phyloP scores from a whole-genome alignment of 805 yeast species.

The Saccharomycopsis sp. region DNA sequence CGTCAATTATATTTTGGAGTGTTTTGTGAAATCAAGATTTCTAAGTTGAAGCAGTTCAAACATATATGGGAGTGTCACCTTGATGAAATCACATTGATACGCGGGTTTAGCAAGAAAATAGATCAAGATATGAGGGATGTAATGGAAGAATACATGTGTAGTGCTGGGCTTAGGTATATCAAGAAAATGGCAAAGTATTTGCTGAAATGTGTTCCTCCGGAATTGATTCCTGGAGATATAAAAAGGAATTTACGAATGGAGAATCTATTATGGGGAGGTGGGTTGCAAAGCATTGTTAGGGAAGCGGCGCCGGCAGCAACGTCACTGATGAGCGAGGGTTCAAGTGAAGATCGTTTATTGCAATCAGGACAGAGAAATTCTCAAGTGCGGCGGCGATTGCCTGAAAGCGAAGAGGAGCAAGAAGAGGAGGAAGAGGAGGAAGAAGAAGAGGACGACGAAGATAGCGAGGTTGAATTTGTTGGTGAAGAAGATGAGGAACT shows the following conservation, averaged over 20 bases:
- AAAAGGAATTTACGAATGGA: no score
- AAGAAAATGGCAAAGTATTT: neutral
- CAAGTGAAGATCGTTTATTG: no score
- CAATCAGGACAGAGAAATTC: no score
- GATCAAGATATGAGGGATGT: neutral
- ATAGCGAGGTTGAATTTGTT: neutral
- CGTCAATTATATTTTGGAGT: conserved; percentile 2
- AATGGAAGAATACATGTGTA: neutral
- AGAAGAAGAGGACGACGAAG: neutral
- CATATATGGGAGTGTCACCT: conserved; percentile 5
- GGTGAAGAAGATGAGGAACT: no score
- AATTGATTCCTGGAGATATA: neutral
- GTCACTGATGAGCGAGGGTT: no score
- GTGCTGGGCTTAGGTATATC: neutral
- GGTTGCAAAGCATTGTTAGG: no score
- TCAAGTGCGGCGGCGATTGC: neutral
- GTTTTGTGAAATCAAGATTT: conserved; percentile 6
- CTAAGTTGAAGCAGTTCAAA: conserved; percentile 3
- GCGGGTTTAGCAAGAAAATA: neutral
- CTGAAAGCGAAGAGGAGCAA: neutral
- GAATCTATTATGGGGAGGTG: no score
- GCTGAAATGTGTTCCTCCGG: neutral
- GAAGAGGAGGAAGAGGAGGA: neutral
- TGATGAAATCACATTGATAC: neutral
- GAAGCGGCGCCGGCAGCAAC: no score